Base-by-base conservation (phyloP, 1,284 basidiomycete species). In the Porodaedalea pini region DNA sequence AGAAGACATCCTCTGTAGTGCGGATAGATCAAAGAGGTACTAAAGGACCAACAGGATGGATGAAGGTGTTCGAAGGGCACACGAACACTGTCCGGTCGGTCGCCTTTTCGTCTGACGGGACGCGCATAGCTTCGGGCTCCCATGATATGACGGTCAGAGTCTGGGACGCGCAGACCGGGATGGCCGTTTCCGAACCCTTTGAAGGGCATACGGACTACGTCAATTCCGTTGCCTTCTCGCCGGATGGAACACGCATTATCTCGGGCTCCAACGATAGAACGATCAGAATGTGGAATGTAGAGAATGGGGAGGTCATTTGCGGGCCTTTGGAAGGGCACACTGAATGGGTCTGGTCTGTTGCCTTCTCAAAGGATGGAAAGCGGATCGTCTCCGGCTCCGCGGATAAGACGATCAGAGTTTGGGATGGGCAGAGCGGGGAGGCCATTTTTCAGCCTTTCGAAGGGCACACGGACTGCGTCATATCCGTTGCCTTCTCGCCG, bases 341-440 rank as follows among this genome's bases (percentile, higher is more conserved):
- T 36, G 55, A 31, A 55, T 3, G 19, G 32, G 36, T 34, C 17
- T 1, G 1, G 50, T 62, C 39, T 2, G 1, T 31, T 48, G 41
- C 6, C 10, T 56, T 54, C 51, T 61, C 58, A 15, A 21, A 23
- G 11, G 54, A 61, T 44, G 52, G 58, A 13, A 4, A 21, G 15
- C 37, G 47, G 23, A 41, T 61, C 27, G 59, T 61, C 17, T 61
- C 60, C 25, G 59, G 60, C 47, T 60, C 60, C 10, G 60, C 37
- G 61, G 44, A 41, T 31, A 39, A 29, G 2, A 63, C 53, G 23
- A 39, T 60, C 23, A 54, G 62, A 23, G 47, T 63, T 2, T 63
- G 61, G 62, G 45, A 63, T 44, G 36, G 29, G 25, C 48, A n/a
- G 60, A 19, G 13, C 47, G 59, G 3, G n/a, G 15, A 47, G 37